A percentile compares a stretch with the other conserved stretches of the same genome.
Conservation (phyloP, 2,329 filamentous ascomycete genomes). For the Tolypocladium tundrense region DNA sequence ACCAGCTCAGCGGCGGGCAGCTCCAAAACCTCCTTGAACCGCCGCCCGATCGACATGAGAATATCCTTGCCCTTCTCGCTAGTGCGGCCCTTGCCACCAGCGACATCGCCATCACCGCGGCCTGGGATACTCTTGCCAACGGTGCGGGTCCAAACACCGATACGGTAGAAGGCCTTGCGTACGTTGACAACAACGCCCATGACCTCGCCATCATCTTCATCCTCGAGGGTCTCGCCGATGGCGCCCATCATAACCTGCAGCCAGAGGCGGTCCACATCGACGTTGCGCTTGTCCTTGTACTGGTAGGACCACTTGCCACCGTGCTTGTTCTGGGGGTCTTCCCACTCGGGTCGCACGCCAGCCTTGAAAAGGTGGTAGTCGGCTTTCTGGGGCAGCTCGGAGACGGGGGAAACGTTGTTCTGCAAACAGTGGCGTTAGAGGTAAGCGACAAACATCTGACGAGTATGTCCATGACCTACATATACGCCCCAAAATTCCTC, state of each 20-base stretch:
- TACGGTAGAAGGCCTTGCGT: conserved; percentile 94
- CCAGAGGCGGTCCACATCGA: conserved; percentile 93
- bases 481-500: conserved; percentile 99
- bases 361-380: conserved; percentile 99
- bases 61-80: conserved; percentile 77
- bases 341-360: conserved; percentile 95
- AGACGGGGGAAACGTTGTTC: conserved; percentile 98
- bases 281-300: conserved; percentile 88
- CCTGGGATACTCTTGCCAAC: conserved; percentile 75
- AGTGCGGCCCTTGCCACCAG: conserved; percentile 67
- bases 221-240: conserved; percentile 95
- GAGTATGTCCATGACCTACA: conserved; percentile 47
- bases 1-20: conserved; percentile 67
- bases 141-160: conserved; percentile 94
- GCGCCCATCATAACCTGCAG: conserved; percentile 93
- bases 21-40: conserved; percentile 88
- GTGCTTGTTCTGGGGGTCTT: conserved; percentile 97
- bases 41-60: conserved; percentile 71
- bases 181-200: conserved; percentile 99
- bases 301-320: conserved; percentile 98
- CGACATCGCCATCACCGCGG: conserved; percentile 61
- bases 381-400: conserved; percentile 91
- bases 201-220: conserved; percentile 88
- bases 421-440: conserved; percentile 26
- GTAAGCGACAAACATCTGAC: neutral